Percentiles rank a stretch among this genome's conserved stretches.
These are phyloP conservation scores for Hepatocystis sp. DNA, from an alignment of 169 alveolate species.

Conservation along the genomic window DNA sequence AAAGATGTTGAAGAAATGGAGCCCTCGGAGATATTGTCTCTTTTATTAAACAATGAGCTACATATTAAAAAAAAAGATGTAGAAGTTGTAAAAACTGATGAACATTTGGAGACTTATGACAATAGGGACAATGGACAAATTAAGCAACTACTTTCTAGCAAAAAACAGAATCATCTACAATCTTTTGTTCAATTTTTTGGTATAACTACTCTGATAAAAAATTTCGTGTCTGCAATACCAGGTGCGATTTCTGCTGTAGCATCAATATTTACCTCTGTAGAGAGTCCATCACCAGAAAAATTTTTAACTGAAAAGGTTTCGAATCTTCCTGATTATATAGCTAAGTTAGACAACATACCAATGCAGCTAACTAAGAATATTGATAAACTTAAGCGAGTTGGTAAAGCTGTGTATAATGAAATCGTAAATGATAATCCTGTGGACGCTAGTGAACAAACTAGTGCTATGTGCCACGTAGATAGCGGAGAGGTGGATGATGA, in stretches of 20 bases:
- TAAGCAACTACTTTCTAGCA: neutral
- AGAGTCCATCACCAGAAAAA: conserved; percentile 56
- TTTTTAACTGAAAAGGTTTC: conserved; percentile 42
- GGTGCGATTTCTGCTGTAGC: conserved; percentile 71
- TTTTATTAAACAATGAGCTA: conserved; percentile 41
- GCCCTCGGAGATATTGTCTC: conserved; percentile 46
- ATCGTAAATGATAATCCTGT: too few species aligned
- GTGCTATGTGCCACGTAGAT: neutral
- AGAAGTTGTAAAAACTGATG: conserved; percentile 3
- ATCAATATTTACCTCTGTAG: conserved; percentile 9
- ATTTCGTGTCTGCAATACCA: conserved; percentile 32
- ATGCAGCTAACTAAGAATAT: neutral
- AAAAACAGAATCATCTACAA: conserved; percentile 35
- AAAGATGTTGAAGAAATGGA: conserved; percentile 34
- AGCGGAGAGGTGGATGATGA: neutral
- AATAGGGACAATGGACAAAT: neutral
- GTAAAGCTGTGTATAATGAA: too few species aligned
- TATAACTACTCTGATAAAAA: conserved; percentile 4
- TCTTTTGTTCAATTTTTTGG: conserved; percentile 52
- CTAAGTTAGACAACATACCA: conserved; percentile 3
- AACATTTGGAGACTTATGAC: neutral
- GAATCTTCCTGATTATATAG: conserved; percentile 17
- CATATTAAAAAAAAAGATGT: conserved; percentile 62
- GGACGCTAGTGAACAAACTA: too few species aligned
- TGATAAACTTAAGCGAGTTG: too few species aligned